Evolutionary conservation across 345 rosid species (phyloP), one percentile per base, ranked within the genome.

Genomic region (Dipteronia dyeriana): DNA sequence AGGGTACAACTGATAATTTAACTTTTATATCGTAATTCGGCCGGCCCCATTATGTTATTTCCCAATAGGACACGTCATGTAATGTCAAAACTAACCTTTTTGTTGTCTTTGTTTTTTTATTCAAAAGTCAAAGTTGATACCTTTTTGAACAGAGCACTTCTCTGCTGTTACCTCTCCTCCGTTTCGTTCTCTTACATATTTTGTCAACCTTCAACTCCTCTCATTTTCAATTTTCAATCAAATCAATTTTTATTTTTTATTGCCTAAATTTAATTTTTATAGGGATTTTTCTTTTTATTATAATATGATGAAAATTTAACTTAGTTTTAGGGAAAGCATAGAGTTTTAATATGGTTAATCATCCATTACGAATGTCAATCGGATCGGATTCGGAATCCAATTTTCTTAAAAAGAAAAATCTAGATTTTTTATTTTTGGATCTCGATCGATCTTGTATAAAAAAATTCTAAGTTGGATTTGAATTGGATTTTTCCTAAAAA

Each of bases 111-210:
- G 41, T 7, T 66, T 39, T 8, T 26, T 5, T 2, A 4, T 0
- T 34, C 29, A 57, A 57, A 72, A 72, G 77, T 74, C 77, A 74
- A 74, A 62, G 5, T 2, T 19, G 71, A 31, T 20, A 14, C 71
- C 63, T 75, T 20, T 65, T 75, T 5, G 78, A 71, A 65, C 13
- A 64, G 60, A 60, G 70, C 60, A 13, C 4, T 34, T 66, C 71
- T n/a, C 51, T 75, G 23, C 51, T 9, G 12, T 38, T 38, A 17
- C 26, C 45, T 54, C 68, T 26, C 68, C 60, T 63, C 12, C 45
- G 7, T 16, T 53, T 53, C 57, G 20, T 16, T 8, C 8, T 53
- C 16, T 53, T 53, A 4, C 4, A 3, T 53, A 0, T 12, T 13
- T 3, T 14, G 57, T 53, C 57, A 53, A 16, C n/a, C 57, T 51